These are phyloP conservation scores for Diophrys appendiculata DNA, from an alignment of 73 alveolate genomes.

Conservation along the genomic window DNA sequence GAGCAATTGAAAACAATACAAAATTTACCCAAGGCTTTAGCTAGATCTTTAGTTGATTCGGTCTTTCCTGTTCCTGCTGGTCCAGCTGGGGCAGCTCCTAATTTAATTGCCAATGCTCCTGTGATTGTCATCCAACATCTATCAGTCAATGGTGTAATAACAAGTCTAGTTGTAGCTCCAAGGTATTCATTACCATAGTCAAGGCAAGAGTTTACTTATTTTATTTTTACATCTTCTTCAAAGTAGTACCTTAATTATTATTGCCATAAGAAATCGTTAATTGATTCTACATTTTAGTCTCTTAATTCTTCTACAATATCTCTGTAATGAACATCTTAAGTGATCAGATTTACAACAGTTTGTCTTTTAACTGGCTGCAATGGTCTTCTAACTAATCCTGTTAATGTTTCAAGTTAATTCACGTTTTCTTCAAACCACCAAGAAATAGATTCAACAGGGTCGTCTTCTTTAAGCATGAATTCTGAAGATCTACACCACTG, in stretches of 20 bases:
- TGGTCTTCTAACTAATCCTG: slow-evolving; percentile 83
- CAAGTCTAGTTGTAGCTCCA: slow-evolving; percentile 84
- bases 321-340: slow-evolving; percentile 98
- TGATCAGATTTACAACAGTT: slow-evolving; percentile 89
- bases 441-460: slow-evolving; percentile 73
- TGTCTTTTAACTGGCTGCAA: slow-evolving; percentile 77
- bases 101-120: slow-evolving; percentile 71
- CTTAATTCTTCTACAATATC: slow-evolving; percentile 91
- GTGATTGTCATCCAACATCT: slow-evolving; percentile 91
- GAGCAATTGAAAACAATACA: slow-evolving; percentile 85
- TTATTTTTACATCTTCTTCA: slow-evolving; percentile 70
- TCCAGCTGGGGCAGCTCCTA: slow-evolving; percentile 95
- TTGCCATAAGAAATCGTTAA: slow-evolving; percentile 95
- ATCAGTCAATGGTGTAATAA: slow-evolving; percentile 95
- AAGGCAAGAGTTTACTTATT: slow-evolving; percentile 79
- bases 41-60: slow-evolving; percentile 82
- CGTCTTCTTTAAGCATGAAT: slow-evolving; percentile 73
- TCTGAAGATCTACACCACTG: slow-evolving; percentile 88
- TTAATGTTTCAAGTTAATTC: slow-evolving; percentile 63
- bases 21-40: slow-evolving; percentile 80
- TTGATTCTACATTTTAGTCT: slow-evolving; percentile 75
- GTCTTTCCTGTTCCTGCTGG: slow-evolving; percentile 95
- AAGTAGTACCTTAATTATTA: slow-evolving; percentile 88
- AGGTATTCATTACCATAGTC: slow-evolving; percentile 89
- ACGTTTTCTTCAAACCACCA: slow-evolving; percentile 65